Evolutionary conservation across 2,329 filamentous ascomycete genomes (phyloP).

Genomic region (Sclerotinia sclerotiorum): DNA sequence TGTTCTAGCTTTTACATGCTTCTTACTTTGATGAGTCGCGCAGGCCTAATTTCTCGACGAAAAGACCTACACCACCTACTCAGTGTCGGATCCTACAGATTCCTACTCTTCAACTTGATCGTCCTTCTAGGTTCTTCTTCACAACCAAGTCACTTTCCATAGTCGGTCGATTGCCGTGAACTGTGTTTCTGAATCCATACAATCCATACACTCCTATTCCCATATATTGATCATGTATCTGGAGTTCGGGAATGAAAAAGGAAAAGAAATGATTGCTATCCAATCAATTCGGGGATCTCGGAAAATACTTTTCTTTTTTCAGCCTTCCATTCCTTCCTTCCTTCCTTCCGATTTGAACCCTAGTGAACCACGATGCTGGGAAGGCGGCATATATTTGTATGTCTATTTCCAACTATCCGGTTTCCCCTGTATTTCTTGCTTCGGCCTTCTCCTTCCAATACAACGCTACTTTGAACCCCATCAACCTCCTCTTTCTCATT

Average conservation of each 20-base stretch:
- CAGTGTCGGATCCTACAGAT: too few species aligned
- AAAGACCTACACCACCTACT: neutral
- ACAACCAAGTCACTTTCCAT: neutral
- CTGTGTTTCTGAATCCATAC: neutral
- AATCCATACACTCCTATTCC: neutral
- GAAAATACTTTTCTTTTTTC: constrained; percentile 18
- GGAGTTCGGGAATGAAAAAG: constrained; percentile 1
- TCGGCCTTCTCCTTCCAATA: constrained; percentile 15
- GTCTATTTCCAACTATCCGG: constrained; percentile 7
- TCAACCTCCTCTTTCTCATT: neutral
- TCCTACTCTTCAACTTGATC: neutral
- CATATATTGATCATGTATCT: neutral
- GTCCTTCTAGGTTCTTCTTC: neutral
- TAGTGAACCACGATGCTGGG: constrained; percentile 23
- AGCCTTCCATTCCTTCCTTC: constrained; percentile 19
- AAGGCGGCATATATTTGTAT: constrained; percentile 11
- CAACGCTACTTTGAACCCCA: constrained; percentile 13
- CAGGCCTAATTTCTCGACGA: neutral
- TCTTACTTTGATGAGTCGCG: neutral
- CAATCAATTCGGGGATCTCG: constrained; percentile 20
- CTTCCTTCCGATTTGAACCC: constrained; percentile 15
- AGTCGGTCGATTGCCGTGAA: neutral
- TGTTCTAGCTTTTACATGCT: neutral
- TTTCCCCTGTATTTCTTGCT: constrained; percentile 8
- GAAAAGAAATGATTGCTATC: neutral